Conservation (phyloP, 177 flowering plant genomes). For the Telopea speciosissima region DNA sequence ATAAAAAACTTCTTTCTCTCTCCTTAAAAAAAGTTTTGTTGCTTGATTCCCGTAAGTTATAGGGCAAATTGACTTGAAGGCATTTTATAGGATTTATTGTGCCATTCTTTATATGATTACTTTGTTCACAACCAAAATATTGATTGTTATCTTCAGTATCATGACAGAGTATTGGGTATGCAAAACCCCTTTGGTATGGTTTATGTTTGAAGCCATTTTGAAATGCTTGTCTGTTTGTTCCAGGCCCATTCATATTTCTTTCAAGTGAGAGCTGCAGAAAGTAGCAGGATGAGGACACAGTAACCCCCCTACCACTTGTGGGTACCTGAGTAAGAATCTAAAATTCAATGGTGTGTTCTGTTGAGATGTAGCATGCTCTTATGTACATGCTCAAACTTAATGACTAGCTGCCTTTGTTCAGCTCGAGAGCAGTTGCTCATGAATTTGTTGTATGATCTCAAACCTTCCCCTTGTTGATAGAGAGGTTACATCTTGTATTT, state of each 20-base stretch:
- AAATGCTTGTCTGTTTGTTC: constrained; percentile 1
- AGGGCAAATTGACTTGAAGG: too few relatives aligned
- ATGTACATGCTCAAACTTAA: background rate
- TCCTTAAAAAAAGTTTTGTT: too few relatives aligned
- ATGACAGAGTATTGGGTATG: background rate
- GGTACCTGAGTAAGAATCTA: background rate
- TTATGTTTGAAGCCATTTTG: background rate
- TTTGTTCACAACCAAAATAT: background rate
- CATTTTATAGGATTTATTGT: too few relatives aligned
- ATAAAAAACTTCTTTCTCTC: too few relatives aligned
- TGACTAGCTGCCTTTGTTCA: background rate
- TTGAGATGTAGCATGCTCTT: too few relatives aligned
- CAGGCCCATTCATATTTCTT: constrained; percentile 86
- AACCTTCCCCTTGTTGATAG: background rate
- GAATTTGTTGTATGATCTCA: background rate
- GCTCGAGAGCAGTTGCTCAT: background rate
- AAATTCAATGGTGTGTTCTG: too few relatives aligned
- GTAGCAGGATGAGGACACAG: constrained; percentile 62
- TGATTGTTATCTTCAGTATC: background rate
- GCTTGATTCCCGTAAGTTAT: too few relatives aligned
- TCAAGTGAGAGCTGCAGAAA: constrained; percentile 88
- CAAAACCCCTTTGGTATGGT: background rate
- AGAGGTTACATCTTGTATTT: constrained; percentile 1
- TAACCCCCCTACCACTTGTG: constrained; percentile 9
- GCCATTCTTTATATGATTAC: background rate